Evolutionary conservation across 441 rosid species (phyloP).

Genomic region (Populus hybrid): DNA sequence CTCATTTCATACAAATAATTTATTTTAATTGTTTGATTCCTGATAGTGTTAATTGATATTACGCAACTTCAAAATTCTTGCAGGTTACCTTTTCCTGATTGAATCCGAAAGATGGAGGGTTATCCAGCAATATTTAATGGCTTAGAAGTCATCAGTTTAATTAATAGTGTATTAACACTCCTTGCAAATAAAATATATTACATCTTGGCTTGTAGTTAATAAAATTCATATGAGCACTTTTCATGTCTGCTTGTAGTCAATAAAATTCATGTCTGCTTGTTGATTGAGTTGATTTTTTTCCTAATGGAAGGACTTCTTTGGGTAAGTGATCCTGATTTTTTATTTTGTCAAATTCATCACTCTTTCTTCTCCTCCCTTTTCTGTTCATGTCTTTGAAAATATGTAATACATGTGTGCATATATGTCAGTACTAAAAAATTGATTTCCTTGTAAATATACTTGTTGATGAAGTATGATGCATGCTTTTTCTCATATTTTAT

Average conservation of each 20-base stretch:
- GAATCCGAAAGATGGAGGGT: constrained; percentile 10
- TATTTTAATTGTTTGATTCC: not conserved
- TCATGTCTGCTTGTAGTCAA: not conserved
- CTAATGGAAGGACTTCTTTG: too few species aligned
- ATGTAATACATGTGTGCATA: not conserved
- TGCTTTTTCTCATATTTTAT: not conserved
- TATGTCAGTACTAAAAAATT: not conserved
- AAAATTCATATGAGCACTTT: not conserved
- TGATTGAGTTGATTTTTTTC: too few species aligned
- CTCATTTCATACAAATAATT: not conserved
- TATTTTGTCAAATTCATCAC: too few species aligned
- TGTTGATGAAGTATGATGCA: not conserved
- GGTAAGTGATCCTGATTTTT: not conserved
- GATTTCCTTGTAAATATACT: not conserved
- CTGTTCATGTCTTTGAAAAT: not conserved
- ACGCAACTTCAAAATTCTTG: constrained; percentile 2
- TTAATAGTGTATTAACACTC: not conserved
- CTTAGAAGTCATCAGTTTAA: not conserved
- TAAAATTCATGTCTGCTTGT: too few species aligned
- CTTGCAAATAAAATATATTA: not conserved
- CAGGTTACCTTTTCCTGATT: constrained; percentile 30
- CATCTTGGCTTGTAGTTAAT: not conserved
- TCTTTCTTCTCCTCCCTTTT: too few species aligned
- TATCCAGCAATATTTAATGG: not conserved
- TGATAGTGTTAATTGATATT: not conserved